phyloP scores from a whole-genome alignment of 169 alveolate genomes.

The Eimeria tenella region DNA sequence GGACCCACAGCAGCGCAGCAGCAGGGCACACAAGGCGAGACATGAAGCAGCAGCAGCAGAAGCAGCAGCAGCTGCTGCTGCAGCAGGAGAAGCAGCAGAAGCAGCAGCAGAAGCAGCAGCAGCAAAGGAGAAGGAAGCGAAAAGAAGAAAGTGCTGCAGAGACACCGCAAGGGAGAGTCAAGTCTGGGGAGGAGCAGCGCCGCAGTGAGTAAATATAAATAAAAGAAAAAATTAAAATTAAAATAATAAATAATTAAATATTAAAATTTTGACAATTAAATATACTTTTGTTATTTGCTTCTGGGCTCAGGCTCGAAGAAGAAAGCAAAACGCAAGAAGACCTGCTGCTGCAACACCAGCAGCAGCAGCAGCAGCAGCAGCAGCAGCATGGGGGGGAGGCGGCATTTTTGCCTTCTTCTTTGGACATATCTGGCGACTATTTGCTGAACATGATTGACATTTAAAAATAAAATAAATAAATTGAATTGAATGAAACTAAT shows the following conservation, averaged over 20 bases:
- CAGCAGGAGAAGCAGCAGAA: not conserved
- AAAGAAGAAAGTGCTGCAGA: not conserved
- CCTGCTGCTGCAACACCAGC: no score
- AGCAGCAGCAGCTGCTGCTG: not conserved
- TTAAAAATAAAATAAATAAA: not conserved
- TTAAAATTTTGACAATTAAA: no score
- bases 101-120: not conserved
- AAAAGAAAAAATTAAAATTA: not conserved
- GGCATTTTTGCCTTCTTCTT: not conserved
- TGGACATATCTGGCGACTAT: not conserved
- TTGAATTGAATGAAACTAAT: not conserved
- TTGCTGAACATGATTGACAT: not conserved
- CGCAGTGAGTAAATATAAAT: not conserved
- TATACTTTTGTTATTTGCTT: not conserved
- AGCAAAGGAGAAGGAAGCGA: not conserved
- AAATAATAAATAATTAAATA: not conserved
- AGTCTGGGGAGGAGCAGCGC: not conserved
- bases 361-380: not conserved
- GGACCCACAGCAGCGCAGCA: no score
- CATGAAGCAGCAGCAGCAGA: not conserved
- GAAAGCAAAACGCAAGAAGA: not conserved
- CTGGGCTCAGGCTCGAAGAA: not conserved
- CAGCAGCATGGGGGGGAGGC: not conserved
- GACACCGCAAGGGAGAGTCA: not conserved
- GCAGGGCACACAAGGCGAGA: no score